Evolutionary conservation across 345 rosid genomes (phyloP).

Genomic region (Aurinia saxatilis): DNA sequence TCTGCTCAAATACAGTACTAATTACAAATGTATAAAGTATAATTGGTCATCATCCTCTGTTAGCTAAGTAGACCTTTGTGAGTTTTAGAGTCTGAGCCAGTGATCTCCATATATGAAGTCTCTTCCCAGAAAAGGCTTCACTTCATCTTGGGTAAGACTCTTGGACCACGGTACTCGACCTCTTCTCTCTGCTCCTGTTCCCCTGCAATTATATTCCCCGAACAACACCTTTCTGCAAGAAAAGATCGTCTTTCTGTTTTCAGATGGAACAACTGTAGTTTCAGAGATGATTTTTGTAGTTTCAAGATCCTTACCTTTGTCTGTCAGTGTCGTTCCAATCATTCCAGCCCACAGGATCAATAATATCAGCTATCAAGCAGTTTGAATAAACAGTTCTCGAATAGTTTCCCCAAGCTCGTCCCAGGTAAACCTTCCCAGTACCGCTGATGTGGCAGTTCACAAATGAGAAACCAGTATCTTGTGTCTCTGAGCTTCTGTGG

Average conservation of each 20-base stretch:
- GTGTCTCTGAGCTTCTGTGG: slow-evolving; percentile 55
- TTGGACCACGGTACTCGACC: slow-evolving; percentile 67
- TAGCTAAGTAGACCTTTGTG: neutral
- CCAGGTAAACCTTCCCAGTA: slow-evolving; percentile 63
- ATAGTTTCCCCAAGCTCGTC: slow-evolving; percentile 93
- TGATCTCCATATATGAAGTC: slow-evolving; percentile 63
- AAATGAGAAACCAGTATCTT: slow-evolving; percentile 78
- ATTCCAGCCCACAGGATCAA: slow-evolving; percentile 74
- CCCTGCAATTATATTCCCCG: slow-evolving; percentile 75
- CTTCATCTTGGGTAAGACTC: slow-evolving; percentile 42
- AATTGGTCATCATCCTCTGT: slow-evolving; percentile 18
- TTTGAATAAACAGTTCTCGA: slow-evolving; percentile 68
- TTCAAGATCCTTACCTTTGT: slow-evolving; percentile 37
- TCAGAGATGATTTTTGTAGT: neutral
- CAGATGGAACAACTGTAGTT: neutral
- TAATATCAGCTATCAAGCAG: slow-evolving; percentile 53
- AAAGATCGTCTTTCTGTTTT: neutral
- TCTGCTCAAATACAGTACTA: slow-evolving; percentile 2
- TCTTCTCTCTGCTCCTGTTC: slow-evolving; percentile 64
- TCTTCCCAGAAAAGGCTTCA: slow-evolving; percentile 43
- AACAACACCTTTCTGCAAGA: slow-evolving; percentile 60
- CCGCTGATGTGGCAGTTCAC: slow-evolving; percentile 64
- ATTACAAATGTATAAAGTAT: slow-evolving; percentile 19
- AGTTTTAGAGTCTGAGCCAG: slow-evolving; percentile 62
- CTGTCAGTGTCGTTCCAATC: slow-evolving; percentile 62